Percentiles rank a stretch among this genome's conserved stretches.
These are phyloP conservation scores for Ustanciosporium gigantosporum DNA, from an alignment of 1,284 basidiomycete genomes.

Conservation along the genomic window DNA sequence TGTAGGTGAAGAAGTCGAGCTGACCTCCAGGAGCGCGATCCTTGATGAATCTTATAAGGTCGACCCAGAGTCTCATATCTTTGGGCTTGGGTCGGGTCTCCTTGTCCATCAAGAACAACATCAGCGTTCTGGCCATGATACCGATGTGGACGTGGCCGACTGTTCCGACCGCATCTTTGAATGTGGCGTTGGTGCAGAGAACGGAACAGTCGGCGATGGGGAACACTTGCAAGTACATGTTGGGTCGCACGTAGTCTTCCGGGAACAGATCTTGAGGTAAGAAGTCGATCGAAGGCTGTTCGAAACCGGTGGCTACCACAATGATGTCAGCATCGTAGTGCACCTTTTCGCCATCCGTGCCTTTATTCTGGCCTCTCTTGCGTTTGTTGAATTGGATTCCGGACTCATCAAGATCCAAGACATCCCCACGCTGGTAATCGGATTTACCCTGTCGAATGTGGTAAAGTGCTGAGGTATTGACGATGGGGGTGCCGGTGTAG, in stretches of 20 bases:
- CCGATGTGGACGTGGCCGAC: slow-evolving; percentile 53
- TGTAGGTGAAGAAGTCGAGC: slow-evolving; percentile 71
- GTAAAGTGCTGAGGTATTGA: slow-evolving; percentile 68
- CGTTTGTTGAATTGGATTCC: slow-evolving; percentile 64
- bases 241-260: slow-evolving; percentile 66
- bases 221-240: slow-evolving; percentile 71
- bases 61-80: slow-evolving; percentile 72
- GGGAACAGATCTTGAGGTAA: slow-evolving; percentile 69
- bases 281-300: slow-evolving; percentile 68
- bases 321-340: slow-evolving; percentile 67
- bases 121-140: slow-evolving; percentile 67
- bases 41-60: slow-evolving; percentile 69
- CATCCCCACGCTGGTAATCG: slow-evolving; percentile 68
- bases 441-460: slow-evolving; percentile 66
- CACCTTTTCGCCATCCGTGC: slow-evolving; percentile 57
- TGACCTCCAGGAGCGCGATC: slow-evolving; percentile 67
- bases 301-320: slow-evolving; percentile 70
- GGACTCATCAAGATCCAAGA: slow-evolving; percentile 63
- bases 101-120: slow-evolving; percentile 68
- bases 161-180: slow-evolving; percentile 63
- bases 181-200: slow-evolving; percentile 68
- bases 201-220: slow-evolving; percentile 67
- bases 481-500: slow-evolving; percentile 62
- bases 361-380: slow-evolving; percentile 56
- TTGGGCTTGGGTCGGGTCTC: slow-evolving; percentile 66